phyloP scores from a whole-genome alignment of 2,329 filamentous ascomycete species.

The Pseudocercospora vitis region DNA sequence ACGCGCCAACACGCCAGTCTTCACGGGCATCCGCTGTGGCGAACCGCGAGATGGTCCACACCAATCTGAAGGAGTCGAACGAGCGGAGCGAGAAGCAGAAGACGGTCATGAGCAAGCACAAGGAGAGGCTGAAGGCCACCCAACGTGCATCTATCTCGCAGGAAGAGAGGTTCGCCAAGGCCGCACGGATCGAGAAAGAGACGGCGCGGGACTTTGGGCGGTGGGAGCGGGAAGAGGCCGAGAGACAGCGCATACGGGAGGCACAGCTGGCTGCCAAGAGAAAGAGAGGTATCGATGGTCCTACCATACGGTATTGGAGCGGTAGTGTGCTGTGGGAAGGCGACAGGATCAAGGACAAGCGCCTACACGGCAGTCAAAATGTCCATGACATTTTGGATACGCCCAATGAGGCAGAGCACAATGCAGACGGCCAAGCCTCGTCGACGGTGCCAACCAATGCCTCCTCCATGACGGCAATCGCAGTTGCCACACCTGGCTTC shows the following conservation, averaged over 20 bases:
- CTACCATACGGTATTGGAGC: slow-evolving; percentile 90
- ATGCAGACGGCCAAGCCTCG: slow-evolving; percentile 11
- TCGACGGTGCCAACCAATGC: slow-evolving; percentile 9
- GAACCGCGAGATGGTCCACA: slow-evolving; percentile 59
- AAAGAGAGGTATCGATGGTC: slow-evolving; percentile 80
- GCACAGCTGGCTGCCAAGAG: slow-evolving; percentile 84
- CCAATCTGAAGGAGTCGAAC: slow-evolving; percentile 69
- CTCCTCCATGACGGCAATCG: slow-evolving; percentile 2
- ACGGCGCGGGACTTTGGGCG: slow-evolving; percentile 82
- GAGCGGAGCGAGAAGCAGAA: slow-evolving; percentile 66
- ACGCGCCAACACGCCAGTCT: slow-evolving; percentile 63
- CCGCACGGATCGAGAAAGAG: slow-evolving; percentile 68
- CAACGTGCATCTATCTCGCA: slow-evolving; percentile 85
- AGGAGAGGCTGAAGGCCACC: slow-evolving; percentile 62
- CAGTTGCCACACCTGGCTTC: slow-evolving; percentile 18
- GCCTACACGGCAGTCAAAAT: slow-evolving; percentile 37
- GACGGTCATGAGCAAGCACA: slow-evolving; percentile 61
- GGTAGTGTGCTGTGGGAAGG: slow-evolving; percentile 81
- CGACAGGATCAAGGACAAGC: slow-evolving; percentile 65
- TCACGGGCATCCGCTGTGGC: slow-evolving; percentile 62
- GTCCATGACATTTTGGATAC: slow-evolving; percentile 32
- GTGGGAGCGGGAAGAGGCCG: slow-evolving; percentile 92
- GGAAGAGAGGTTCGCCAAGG: slow-evolving; percentile 61
- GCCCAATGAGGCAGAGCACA: slow-evolving; percentile 11
- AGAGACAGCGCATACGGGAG: slow-evolving; percentile 77